Base-by-base conservation (phyloP, 257 asterid genomes). In the Ballota nigra region DNA sequence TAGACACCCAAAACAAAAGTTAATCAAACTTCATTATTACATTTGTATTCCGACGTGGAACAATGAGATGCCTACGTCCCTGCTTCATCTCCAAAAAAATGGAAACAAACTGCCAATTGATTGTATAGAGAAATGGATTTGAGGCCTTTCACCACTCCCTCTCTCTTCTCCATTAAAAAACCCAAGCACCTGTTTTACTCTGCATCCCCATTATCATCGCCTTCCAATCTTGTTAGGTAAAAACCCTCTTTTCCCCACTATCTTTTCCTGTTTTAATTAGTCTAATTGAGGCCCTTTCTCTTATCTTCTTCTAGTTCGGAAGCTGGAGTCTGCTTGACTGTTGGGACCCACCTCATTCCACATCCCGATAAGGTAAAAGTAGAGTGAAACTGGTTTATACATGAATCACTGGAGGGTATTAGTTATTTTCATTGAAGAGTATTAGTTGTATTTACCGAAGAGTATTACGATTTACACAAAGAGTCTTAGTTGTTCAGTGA, bases 331-430 rank as follows among this genome's bases (percentile, higher is more conserved):
- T 85, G 86, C 63, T 83, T 92, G 53, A 67, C 78, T 60, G 86
- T 92, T 72, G 96, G 94, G 53, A 78, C 90, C 75, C 86, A 87
- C 84, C 72, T 82, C 45, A 86, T 92, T 74, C 98, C 98, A 28
- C 98, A 92, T 63, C 98, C 98, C 13, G 86, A 85, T 83, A 92
- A 92, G 95, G 97, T 84, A n/a, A n/a, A n/a, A n/a, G n/a, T n/a
- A n/a, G n/a, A n/a, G n/a, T n/a, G n/a, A n/a, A n/a, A n/a, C n/a
- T n/a, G n/a, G n/a, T n/a, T n/a, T n/a, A n/a, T n/a, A n/a, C n/a
- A n/a, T n/a, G n/a, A n/a, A n/a, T n/a, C n/a, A 81, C 5, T 29
- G 34, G 3, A 29, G 6, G n/a, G n/a, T n/a, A n/a, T n/a, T n/a
- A n/a, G n/a, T n/a, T n/a, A n/a, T n/a, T n/a, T n/a, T n/a, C n/a